Conservation (phyloP, 371 early-diverging fungal genomes). For the Lichtheimia corymbifera region DNA sequence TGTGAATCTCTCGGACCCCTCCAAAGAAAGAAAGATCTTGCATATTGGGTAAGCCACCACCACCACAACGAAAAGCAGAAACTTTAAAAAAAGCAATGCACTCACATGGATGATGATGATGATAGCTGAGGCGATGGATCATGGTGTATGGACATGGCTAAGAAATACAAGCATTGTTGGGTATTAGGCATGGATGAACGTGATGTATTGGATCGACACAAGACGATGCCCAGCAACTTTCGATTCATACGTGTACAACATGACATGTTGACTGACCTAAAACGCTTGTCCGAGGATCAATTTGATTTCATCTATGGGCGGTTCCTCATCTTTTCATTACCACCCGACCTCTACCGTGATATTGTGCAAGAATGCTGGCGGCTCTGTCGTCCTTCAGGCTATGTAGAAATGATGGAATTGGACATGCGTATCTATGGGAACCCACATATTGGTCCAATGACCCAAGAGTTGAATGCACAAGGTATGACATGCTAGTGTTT, state of each 20-base stretch:
- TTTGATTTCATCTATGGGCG: constrained; percentile 44
- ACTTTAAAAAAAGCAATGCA: background rate
- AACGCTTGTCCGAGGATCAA: constrained; percentile 25
- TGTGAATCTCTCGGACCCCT: constrained; percentile 8
- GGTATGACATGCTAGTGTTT: constrained; percentile 19
- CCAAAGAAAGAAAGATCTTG: constrained; percentile 11
- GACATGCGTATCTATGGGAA: constrained; percentile 44
- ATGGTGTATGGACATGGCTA: constrained; percentile 22
- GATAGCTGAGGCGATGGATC: constrained; percentile 20
- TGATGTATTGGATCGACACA: constrained; percentile 7
- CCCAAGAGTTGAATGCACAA: constrained; percentile 37
- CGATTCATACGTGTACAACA: constrained; percentile 24
- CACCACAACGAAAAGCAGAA: background rate
- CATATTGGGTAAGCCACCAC: constrained; percentile 19
- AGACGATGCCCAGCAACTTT: constrained; percentile 21
- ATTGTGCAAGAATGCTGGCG: constrained; percentile 37
- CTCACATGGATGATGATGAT: background rate
- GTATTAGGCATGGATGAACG: constrained; percentile 20
- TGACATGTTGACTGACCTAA: constrained; percentile 28
- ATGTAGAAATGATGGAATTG: constrained; percentile 44
- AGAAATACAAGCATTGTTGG: constrained; percentile 15
- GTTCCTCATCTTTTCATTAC: constrained; percentile 25
- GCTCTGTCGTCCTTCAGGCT: constrained; percentile 31
- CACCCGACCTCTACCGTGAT: constrained; percentile 27
- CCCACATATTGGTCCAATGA: constrained; percentile 18